A percentile compares a stretch with the other conserved stretches of the same genome.
Conservation (phyloP, 305 asterid species). For the Nicotiana rustica region DNA sequence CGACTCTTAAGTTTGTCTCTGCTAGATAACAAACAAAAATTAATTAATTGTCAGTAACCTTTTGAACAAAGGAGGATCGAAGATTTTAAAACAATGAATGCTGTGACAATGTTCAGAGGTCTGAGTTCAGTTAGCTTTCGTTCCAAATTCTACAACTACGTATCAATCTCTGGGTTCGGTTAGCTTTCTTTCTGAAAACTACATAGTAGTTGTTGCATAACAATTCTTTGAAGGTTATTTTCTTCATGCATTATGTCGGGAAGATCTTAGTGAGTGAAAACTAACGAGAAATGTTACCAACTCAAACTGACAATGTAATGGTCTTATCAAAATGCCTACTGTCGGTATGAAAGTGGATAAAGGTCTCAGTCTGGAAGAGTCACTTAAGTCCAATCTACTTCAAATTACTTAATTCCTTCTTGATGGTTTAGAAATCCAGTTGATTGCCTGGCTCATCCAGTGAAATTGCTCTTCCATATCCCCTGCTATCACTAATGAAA, state of each 20-base stretch:
- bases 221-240: background rate
- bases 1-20: no score
- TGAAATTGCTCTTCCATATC: slow-evolving; percentile 25
- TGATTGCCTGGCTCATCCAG: background rate
- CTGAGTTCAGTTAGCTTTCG: no score
- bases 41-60: no score
- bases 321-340: background rate
- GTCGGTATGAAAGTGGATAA: slow-evolving; percentile 4
- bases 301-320: background rate
- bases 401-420: background rate
- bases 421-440: background rate
- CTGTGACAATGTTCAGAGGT: no score
- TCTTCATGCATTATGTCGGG: background rate
- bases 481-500: background rate
- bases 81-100: no score
- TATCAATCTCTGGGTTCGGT: background rate
- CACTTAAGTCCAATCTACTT: background rate
- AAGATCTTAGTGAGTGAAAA: background rate
- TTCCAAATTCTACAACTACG: background rate
- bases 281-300: background rate
- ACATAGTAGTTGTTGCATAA: background rate
- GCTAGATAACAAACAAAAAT: no score
- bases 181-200: background rate
- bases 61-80: no score
- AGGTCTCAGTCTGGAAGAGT: slow-evolving; percentile 11